phyloP scores from a whole-genome alignment of 768 basidiomycete species.

The Podaxis sp. region DNA sequence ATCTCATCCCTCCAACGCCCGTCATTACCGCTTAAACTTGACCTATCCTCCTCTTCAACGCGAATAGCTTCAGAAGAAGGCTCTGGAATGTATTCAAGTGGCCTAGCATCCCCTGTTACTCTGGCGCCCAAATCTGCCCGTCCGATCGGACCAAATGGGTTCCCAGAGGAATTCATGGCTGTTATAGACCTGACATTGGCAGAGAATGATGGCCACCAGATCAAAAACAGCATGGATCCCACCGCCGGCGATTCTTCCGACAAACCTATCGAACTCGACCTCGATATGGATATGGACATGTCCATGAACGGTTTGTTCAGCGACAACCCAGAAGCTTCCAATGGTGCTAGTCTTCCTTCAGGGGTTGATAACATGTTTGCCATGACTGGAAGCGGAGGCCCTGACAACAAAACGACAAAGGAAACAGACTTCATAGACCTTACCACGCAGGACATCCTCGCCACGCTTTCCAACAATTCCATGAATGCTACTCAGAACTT shows the following conservation, averaged over 20 bases:
- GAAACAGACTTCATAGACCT: slow-evolving; percentile 16
- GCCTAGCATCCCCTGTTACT: slow-evolving; percentile 75
- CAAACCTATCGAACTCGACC: slow-evolving; percentile 78
- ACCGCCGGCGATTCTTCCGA: slow-evolving; percentile 64
- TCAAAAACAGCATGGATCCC: slow-evolving; percentile 26
- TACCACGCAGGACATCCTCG: slow-evolving; percentile 17
- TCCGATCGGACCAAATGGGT: slow-evolving; percentile 49
- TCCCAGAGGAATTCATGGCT: slow-evolving; percentile 65
- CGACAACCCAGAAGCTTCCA: slow-evolving; percentile 34
- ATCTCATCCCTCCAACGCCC: slow-evolving; percentile 78
- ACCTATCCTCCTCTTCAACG: slow-evolving; percentile 68
- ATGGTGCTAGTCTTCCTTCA: slow-evolving; percentile 16
- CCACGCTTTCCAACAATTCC: slow-evolving; percentile 2
- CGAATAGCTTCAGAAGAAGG: slow-evolving; percentile 69
- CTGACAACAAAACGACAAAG: slow-evolving; percentile 7
- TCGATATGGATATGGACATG: slow-evolving; percentile 73
- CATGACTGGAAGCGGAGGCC: slow-evolving; percentile 16
- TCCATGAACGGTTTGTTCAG: slow-evolving; percentile 56
- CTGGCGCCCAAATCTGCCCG: slow-evolving; percentile 80
- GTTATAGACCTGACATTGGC: slow-evolving; percentile 63
- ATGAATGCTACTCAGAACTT: neutral
- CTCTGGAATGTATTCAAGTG: slow-evolving; percentile 52
- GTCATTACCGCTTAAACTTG: slow-evolving; percentile 71
- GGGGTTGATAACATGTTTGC: slow-evolving; percentile 21
- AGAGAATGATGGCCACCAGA: slow-evolving; percentile 21